phyloP scores from a whole-genome alignment of 169 alveolate genomes.

The Babesia bigemina region DNA sequence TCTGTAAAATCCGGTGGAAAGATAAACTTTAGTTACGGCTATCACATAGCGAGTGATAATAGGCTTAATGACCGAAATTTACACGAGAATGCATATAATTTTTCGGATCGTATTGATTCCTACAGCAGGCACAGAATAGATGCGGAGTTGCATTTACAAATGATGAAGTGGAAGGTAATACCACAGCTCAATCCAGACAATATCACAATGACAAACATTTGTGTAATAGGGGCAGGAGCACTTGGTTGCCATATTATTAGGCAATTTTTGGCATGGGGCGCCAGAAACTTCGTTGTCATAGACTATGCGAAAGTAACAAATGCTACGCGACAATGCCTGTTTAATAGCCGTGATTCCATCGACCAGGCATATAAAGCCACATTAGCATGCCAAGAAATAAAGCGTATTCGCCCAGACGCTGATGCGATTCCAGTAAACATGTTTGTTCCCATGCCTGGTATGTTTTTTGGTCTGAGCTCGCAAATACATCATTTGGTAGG shows the following conservation, averaged over 20 bases:
- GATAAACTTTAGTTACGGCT: constrained; percentile 9
- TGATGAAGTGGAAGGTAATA: constrained; percentile 73
- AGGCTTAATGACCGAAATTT: background rate
- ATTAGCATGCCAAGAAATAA: constrained; percentile 69
- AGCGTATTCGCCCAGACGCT: constrained; percentile 70
- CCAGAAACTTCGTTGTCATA: constrained; percentile 55
- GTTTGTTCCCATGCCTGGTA: constrained; percentile 80
- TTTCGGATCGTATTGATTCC: constrained; percentile 50
- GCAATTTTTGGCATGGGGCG: constrained; percentile 77
- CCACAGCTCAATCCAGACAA: constrained; percentile 65
- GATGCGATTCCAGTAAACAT: constrained; percentile 43
- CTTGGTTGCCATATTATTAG: constrained; percentile 75
- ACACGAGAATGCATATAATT: constrained; percentile 28
- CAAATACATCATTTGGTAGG: constrained; percentile 1
- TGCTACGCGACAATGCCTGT: constrained; percentile 73
- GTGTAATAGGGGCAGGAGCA: constrained; percentile 77
- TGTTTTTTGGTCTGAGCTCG: background rate
- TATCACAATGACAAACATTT: constrained; percentile 50
- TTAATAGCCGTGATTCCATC: constrained; percentile 34
- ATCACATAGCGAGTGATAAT: background rate
- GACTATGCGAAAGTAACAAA: constrained; percentile 70
- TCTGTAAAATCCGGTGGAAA: background rate
- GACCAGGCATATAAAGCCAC: constrained; percentile 44
- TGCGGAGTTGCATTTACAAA: constrained; percentile 68
- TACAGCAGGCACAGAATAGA: constrained; percentile 44